Evolutionary conservation across 768 basidiomycete species (phyloP).

Genomic region (Russula vinacea): DNA sequence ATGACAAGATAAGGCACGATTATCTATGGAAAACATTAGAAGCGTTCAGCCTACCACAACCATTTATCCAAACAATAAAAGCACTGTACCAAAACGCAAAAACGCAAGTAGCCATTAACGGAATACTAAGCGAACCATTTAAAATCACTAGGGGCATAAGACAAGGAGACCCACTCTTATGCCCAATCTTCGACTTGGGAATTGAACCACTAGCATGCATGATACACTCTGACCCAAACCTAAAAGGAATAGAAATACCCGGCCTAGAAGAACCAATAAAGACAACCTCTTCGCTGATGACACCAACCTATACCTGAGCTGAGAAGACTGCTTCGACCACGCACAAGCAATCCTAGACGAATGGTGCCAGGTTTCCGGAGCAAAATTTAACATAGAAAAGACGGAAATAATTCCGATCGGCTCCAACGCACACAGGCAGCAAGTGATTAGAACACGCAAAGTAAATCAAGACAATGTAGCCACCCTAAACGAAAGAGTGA

Average conservation of each 20-base stretch:
- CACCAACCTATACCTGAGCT: conserved; percentile 32
- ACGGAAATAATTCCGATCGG: conserved; percentile 43
- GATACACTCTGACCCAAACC: not conserved
- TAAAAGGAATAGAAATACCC: no score
- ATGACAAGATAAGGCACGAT: conserved; percentile 25
- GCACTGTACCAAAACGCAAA: not conserved
- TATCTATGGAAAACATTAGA: conserved; percentile 18
- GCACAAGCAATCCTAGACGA: conserved; percentile 35
- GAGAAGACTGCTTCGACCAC: conserved; percentile 32
- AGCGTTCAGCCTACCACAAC: not conserved
- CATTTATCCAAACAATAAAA: not conserved
- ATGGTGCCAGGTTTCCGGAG: conserved; percentile 40
- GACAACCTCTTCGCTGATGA: conserved; percentile 9
- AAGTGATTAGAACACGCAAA: no score
- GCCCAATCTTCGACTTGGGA: not conserved
- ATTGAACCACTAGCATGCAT: not conserved
- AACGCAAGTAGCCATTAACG: not conserved
- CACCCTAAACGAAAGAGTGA: not conserved
- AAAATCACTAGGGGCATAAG: not conserved
- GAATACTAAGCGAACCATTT: not conserved
- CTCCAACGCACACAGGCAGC: not conserved
- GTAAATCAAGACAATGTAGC: no score
- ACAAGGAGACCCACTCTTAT: not conserved
- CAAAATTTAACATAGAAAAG: conserved; percentile 37
- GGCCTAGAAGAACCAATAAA: not conserved